phyloP scores from a whole-genome alignment of 331 rosid genomes.

The Malus hybrid region DNA sequence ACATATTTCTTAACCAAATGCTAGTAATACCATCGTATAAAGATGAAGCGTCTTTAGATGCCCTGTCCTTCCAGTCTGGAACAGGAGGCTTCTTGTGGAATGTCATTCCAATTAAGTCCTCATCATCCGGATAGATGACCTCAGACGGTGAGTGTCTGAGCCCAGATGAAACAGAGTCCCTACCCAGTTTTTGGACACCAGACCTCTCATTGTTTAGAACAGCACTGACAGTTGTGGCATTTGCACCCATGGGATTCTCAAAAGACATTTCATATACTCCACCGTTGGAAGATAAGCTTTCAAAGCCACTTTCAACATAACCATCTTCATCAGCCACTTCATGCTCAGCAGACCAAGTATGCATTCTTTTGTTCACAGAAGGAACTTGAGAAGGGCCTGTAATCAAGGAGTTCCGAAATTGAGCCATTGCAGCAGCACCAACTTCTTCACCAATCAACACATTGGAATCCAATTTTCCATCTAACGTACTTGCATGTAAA shows the following conservation, averaged over 20 bases:
- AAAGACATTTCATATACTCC: conserved; percentile 18
- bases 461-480: conserved; percentile 23
- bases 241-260: conserved; percentile 19
- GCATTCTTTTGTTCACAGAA: conserved; percentile 9
- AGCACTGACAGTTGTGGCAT: conserved; percentile 8
- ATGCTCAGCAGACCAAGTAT: conserved; percentile 10
- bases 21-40: not conserved
- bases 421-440: conserved; percentile 9
- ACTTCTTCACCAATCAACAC: conserved; percentile 4
- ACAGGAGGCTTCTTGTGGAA: conserved; percentile 28
- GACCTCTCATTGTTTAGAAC: conserved; percentile 21
- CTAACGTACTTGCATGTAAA: conserved; percentile 15
- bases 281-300: conserved; percentile 20
- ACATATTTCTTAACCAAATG: not conserved
- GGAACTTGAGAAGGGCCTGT: conserved; percentile 19
- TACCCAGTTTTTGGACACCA: conserved; percentile 22
- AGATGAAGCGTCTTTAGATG: conserved; percentile 19
- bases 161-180: conserved; percentile 22
- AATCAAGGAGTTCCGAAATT: conserved; percentile 7
- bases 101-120: conserved; percentile 35
- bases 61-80: conserved; percentile 26
- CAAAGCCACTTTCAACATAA: not conserved
- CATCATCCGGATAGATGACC: conserved; percentile 20
- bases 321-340: not conserved
- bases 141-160: conserved; percentile 15